phyloP scores from a whole-genome alignment of 2,329 filamentous ascomycete genomes.

The Aspergillus sp. region DNA sequence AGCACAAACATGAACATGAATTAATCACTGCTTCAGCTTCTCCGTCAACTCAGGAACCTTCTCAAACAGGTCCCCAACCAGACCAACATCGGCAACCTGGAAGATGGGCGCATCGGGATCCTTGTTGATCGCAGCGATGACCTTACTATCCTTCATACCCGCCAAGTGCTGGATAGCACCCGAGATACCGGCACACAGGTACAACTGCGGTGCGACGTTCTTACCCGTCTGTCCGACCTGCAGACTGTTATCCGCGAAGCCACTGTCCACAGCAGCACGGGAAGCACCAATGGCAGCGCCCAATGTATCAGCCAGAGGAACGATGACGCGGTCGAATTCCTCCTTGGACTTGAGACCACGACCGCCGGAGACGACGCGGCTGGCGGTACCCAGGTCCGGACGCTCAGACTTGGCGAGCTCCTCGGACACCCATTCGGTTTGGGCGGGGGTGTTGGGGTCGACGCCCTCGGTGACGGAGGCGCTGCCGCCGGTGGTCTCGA shows the following conservation, averaged over 20 bases:
- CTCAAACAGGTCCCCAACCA: slow-evolving; percentile 94
- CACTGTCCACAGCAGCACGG: slow-evolving; percentile 91
- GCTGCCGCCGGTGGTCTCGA: slow-evolving; percentile 69
- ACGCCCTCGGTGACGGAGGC: slow-evolving; percentile 77
- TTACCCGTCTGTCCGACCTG: slow-evolving; percentile 99
- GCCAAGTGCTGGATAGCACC: slow-evolving; percentile 97
- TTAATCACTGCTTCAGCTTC: slow-evolving; percentile 68
- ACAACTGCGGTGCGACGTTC: slow-evolving; percentile 94
- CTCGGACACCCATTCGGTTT: slow-evolving; percentile 90
- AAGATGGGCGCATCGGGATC: slow-evolving; percentile 96
- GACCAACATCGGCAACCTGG: slow-evolving; percentile 92
- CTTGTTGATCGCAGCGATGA: slow-evolving; percentile 99
- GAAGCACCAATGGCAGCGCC: slow-evolving; percentile 96
- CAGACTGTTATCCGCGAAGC: slow-evolving; percentile 96
- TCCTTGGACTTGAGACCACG: slow-evolving; percentile 96
- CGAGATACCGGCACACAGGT: slow-evolving; percentile 92
- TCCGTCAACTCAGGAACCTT: slow-evolving; percentile 94
- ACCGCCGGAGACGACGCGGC: slow-evolving; percentile 87
- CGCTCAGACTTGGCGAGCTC: slow-evolving; percentile 90
- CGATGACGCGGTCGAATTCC: slow-evolving; percentile 91
- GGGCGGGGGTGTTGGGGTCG: slow-evolving; percentile 74
- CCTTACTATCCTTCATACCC: slow-evolving; percentile 99
- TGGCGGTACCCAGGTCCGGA: slow-evolving; percentile 87
- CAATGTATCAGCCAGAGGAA: slow-evolving; percentile 86
- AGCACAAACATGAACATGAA: slow-evolving; percentile 4